Conservation (phyloP, 345 rosid genomes). For the Turnera subulata region DNA sequence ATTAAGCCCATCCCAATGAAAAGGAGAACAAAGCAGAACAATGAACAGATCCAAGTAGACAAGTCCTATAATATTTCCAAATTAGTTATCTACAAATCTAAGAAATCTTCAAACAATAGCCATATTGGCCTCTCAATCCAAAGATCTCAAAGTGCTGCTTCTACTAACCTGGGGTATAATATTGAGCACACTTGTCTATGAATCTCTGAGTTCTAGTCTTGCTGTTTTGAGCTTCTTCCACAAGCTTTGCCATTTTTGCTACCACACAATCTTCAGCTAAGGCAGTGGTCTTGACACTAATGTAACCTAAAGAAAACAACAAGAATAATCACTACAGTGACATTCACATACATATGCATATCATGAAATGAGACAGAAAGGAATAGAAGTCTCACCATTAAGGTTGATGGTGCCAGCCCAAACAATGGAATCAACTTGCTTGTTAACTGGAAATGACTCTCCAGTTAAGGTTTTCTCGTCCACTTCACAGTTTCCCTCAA, state of each 20-base stretch:
- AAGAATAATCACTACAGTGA: background rate
- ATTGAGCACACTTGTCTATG: constrained; percentile 66
- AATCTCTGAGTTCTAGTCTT: constrained; percentile 70
- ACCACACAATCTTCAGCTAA: constrained; percentile 83
- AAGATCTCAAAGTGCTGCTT: background rate
- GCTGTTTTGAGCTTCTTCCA: constrained; percentile 92
- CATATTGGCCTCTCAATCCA: too few species aligned
- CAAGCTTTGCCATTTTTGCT: constrained; percentile 84
- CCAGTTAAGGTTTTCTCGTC: constrained; percentile 91
- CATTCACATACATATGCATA: background rate
- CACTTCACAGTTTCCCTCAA: constrained; percentile 80
- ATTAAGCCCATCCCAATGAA: too few species aligned
- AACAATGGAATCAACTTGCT: constrained; percentile 57
- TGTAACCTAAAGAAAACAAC: constrained; percentile 48
- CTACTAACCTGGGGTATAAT: constrained; percentile 77
- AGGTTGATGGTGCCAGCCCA: constrained; percentile 95
- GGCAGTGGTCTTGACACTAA: constrained; percentile 67
- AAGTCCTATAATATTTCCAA: too few species aligned
- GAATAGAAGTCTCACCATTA: constrained; percentile 41
- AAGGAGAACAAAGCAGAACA: too few species aligned
- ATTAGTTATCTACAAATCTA: too few species aligned
- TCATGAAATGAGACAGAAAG: background rate
- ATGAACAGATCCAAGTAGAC: too few species aligned
- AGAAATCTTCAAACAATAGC: background rate
- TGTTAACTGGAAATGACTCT: constrained; percentile 80